These are phyloP conservation scores for sorghum (Sorghum bicolor) DNA, from an alignment of 176 grass and related monocot genomes.

Conservation along the genomic window Sorghum_bicolor_NCBIv3 NC_012879.2:11378001-11378500, in stretches of 20 bases:
- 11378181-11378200: too few relatives aligned
- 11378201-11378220: too few relatives aligned
- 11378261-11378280: not conserved
- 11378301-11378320: not conserved
- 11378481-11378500: conserved; percentile 14
- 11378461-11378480: not conserved
- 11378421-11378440: not conserved
- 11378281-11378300: conserved; percentile 11
- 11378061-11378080: too few relatives aligned
- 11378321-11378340: not conserved
- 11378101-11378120: too few relatives aligned
- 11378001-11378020: conserved; percentile 20
- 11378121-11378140: too few relatives aligned
- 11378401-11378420: not conserved
- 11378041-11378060: too few relatives aligned
- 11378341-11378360: not conserved
- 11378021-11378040: too few relatives aligned
- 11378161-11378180: too few relatives aligned
- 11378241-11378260: conserved; percentile 15
- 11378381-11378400: not conserved
- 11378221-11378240: conserved; percentile 90
- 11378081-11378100: too few relatives aligned
- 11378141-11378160: too few relatives aligned
- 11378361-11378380: not conserved
- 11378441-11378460: not conserved